Conservation (phyloP, 164 flowering plant species). For the Amborella trichopoda region DNA sequence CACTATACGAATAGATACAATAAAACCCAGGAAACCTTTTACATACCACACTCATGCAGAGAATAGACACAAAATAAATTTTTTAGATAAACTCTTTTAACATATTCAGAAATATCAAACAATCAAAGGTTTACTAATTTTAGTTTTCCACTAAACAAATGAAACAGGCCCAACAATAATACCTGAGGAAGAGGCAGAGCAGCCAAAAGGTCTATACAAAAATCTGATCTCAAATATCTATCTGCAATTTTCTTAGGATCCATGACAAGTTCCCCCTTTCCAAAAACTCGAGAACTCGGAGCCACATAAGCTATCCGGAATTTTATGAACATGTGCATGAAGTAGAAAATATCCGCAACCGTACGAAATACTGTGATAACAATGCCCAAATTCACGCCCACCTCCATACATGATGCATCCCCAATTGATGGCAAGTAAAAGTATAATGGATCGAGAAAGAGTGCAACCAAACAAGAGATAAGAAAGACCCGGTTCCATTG, state of each 20-base stretch:
- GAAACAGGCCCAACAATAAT: no score
- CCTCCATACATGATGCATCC: constrained; percentile 33
- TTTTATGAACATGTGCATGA: constrained; percentile 53
- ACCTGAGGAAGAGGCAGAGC: constrained; percentile 92
- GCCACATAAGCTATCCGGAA: constrained; percentile 71
- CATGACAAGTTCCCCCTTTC: constrained; percentile 87
- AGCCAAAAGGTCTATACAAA: constrained; percentile 61
- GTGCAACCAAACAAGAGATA: constrained; percentile 65
- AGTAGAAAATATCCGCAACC: constrained; percentile 57
- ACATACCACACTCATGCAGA: no score
- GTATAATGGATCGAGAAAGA: constrained; percentile 76
- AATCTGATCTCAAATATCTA: constrained; percentile 64
- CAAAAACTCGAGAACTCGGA: constrained; percentile 69
- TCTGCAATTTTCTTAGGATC: constrained; percentile 60
- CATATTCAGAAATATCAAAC: no score
- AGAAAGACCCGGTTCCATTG: constrained; percentile 74
- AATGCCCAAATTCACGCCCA: constrained; percentile 48
- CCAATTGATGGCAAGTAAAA: constrained; percentile 59
- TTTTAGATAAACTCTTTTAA: no score
- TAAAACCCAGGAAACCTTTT: no score
- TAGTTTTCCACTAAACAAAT: no score
- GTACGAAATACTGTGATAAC: constrained; percentile 58
- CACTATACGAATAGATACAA: no score
- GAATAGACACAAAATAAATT: no score
- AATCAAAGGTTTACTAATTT: no score